Base-by-base conservation (phyloP, 2,329 filamentous ascomycete genomes). In the Hypoxylon sp. region DNA sequence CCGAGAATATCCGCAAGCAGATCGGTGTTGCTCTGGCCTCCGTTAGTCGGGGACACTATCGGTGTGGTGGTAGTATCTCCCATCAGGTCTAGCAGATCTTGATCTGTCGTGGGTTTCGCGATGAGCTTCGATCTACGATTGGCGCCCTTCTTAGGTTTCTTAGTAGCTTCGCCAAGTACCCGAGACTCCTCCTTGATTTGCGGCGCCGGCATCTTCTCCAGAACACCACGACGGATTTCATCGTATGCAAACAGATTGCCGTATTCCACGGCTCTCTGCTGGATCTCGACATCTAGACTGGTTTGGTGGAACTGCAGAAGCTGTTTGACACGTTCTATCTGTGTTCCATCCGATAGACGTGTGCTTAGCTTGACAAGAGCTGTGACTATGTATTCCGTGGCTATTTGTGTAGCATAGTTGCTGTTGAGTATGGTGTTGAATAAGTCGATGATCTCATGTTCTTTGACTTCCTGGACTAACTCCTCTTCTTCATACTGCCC, bases 171-270 rank as follows among this genome's bases (percentile, higher is more conserved):
- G 31, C 92, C 92, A 12, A 99, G 78, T 2, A 97, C 92, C 53
- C 93, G 82, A 45, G 94, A 93, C 70, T 96, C 91, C 69, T 99
- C 94, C 61, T 93, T 91, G 66, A 99, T 97, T 71, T 97, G 93
- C 6, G 94, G 94, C 1, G 94, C 84, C 5, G 94, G 94, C 95
- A 99, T 99, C 71, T 94, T 95, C 74, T 99, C 94, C 7, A 99
- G 77, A 2, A 99, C 94, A 50, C 94, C 94, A 52, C 83, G 83
- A 45, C 93, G 86, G 48, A 99, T 89, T 53, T 91, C 80, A 62
- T 99, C 92, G 65, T 91, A 91, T 0, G 84, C 83, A 65, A 99
- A 97, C n/a, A 99, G 79, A 66, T 97, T 97, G 51, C 87, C 84
- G 66, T 97, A 99, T 71, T 99, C 94, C 13, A 96, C 92, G 4